Evolutionary conservation across 2,329 filamentous ascomycete genomes (phyloP).

Genomic region (Cladosporium halotolerans): DNA sequence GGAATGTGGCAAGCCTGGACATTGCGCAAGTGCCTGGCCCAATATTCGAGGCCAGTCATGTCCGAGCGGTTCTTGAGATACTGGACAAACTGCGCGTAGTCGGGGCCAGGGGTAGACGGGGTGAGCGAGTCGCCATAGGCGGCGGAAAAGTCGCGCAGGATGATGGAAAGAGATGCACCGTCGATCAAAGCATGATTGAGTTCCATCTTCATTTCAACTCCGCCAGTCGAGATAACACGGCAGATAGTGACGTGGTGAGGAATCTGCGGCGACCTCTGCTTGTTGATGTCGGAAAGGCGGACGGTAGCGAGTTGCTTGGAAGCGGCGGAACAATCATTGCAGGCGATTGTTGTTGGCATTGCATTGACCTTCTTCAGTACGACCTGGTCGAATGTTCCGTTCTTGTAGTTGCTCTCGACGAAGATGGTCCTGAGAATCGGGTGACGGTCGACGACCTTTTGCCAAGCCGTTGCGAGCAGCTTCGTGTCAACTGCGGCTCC

Average conservation of each 20-base stretch:
- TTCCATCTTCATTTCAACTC: conserved; percentile 6
- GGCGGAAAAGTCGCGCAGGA: conserved; percentile 5
- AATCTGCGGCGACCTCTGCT: conserved; percentile 20
- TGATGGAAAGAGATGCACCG: conserved; percentile 6
- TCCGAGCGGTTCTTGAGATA: conserved; percentile 5
- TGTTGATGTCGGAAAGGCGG: conserved; percentile 41
- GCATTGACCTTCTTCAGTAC: conserved; percentile 5
- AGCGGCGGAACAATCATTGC: neutral
- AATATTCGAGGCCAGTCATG: conserved; percentile 8
- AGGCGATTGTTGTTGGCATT: conserved; percentile 2
- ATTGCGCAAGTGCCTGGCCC: conserved; percentile 3
- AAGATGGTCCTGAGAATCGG: conserved; percentile 37
- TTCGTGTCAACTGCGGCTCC: conserved; percentile 23
- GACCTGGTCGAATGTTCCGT: conserved; percentile 7
- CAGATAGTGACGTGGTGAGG: conserved; percentile 10
- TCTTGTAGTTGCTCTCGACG: conserved; percentile 15
- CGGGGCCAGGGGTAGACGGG: neutral
- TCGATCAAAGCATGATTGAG: conserved; percentile 9
- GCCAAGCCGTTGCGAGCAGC: conserved; percentile 33
- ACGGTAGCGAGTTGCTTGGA: neutral
- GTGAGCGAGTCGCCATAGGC: conserved; percentile 3
- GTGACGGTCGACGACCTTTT: conserved; percentile 25
- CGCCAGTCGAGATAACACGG: conserved; percentile 9
- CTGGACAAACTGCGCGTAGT: conserved; percentile 3
- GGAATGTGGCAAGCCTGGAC: conserved; percentile 3